Evolutionary conservation across 257 asterid species (phyloP).

Genomic region (Solanum piurae): DNA sequence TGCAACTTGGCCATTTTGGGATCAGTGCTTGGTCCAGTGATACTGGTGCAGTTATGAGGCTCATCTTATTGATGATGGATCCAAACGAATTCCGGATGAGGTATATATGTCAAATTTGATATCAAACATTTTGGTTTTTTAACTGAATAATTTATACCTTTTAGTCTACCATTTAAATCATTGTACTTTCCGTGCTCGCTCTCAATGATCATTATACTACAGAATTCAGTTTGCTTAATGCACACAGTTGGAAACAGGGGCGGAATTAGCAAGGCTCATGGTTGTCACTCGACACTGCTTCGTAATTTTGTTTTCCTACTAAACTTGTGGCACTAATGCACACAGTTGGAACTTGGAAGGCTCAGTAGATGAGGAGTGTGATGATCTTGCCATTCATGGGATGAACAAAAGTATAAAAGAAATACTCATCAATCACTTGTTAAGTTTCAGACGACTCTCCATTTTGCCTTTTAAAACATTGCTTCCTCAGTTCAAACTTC

Average conservation of each 20-base stretch:
- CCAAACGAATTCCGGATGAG: neutral
- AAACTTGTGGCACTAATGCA: neutral
- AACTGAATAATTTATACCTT: neutral
- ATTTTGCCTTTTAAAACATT: neutral
- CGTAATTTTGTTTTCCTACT: neutral
- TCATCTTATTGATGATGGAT: constrained; percentile 45
- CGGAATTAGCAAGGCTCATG: too few species aligned
- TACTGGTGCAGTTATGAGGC: constrained; percentile 85
- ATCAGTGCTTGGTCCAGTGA: constrained; percentile 89
- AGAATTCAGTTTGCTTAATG: neutral
- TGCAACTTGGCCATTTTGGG: constrained; percentile 88
- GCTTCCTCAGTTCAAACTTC: neutral
- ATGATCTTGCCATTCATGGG: constrained; percentile 45
- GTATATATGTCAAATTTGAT: neutral
- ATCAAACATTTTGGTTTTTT: neutral
- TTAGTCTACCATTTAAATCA: neutral
- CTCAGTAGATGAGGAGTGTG: constrained; percentile 48
- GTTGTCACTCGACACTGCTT: too few species aligned
- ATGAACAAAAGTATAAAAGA: too few species aligned
- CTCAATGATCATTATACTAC: constrained; percentile 19
- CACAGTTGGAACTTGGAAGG: neutral
- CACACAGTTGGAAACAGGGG: neutral
- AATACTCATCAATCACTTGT: too few species aligned
- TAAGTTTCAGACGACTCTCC: neutral
- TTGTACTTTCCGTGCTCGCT: neutral